Evolutionary conservation across 1,284 basidiomycete species (phyloP).

Genomic region (Moniliophthora roreri): DNA sequence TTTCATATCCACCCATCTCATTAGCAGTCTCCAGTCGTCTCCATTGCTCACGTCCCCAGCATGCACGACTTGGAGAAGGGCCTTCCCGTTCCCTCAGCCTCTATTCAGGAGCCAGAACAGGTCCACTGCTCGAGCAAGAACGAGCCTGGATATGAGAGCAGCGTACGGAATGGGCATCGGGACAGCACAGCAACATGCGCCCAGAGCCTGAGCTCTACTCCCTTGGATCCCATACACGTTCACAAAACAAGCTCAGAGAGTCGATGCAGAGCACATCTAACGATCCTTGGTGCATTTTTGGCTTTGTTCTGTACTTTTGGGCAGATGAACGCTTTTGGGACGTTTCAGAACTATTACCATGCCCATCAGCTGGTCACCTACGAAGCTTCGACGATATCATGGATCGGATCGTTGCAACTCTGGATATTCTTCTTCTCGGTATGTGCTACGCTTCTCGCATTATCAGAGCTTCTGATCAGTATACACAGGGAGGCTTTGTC

Average conservation of each 20-base stretch:
- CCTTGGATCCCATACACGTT: not conserved
- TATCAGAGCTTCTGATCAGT: not conserved
- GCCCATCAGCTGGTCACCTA: constrained; percentile 39
- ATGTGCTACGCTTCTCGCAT: constrained; percentile 16
- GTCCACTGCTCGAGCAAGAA: not conserved
- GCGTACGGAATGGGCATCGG: not conserved
- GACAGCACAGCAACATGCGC: constrained; percentile 9
- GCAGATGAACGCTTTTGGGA: constrained; percentile 51
- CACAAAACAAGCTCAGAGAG: not conserved
- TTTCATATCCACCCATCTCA: not conserved
- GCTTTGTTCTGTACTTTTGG: constrained; percentile 51
- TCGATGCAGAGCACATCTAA: constrained; percentile 19
- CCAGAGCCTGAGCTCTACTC: not conserved
- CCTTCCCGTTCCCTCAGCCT: not conserved
- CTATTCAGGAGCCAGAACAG: not conserved
- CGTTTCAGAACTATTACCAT: constrained; percentile 49
- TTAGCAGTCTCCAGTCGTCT: not conserved
- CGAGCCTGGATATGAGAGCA: not conserved
- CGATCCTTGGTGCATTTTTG: constrained; percentile 45
- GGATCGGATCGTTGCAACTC: constrained; percentile 53
- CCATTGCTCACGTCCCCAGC: not conserved
- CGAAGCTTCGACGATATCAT: constrained; percentile 44
- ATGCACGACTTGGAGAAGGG: not conserved
- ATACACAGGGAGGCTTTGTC: constrained; percentile 47
- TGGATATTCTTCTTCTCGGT: constrained; percentile 54